Conservation (phyloP, 208 protist species). For the Crithidia acanthocephali region DNA sequence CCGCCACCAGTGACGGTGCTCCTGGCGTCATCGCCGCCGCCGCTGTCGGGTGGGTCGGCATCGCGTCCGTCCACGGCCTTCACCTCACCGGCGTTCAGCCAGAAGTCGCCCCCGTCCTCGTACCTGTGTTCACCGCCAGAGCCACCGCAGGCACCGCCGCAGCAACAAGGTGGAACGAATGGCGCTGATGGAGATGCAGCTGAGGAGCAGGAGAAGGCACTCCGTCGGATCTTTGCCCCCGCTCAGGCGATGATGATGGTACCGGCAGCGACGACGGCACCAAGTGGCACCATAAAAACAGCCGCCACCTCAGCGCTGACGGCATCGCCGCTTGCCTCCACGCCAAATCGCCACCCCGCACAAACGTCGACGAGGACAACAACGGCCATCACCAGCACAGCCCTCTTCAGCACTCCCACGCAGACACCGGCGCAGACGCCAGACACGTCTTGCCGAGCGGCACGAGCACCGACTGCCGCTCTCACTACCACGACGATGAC, state of each 20-base stretch:
- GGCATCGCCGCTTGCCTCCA: neutral
- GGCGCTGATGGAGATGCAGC: neutral
- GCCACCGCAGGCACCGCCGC: neutral
- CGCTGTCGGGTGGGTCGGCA: neutral
- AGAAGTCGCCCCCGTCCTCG: conserved; percentile 1
- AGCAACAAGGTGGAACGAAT: neutral
- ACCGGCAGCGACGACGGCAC: neutral
- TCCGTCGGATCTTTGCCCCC: neutral
- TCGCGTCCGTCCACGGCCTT: conserved; percentile 18
- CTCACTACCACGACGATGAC: neutral
- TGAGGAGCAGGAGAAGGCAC: neutral
- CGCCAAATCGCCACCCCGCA: neutral
- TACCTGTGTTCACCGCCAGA: neutral
- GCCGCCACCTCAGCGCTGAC: neutral
- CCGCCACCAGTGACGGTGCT: conserved; percentile 8
- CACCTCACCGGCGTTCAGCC: conserved; percentile 19
- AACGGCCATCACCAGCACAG: neutral
- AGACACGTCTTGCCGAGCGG: neutral
- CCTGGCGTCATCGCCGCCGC: conserved; percentile 6
- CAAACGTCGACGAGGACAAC: neutral
- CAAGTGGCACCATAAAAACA: too few relatives aligned
- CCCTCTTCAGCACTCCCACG: conserved; percentile 10
- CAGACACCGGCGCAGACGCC: neutral
- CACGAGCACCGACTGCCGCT: neutral
- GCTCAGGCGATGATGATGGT: too few relatives aligned